Percentiles rank a stretch among this genome's conserved stretches.
These are phyloP conservation scores for Balamuthia mandrillaris DNA, from an alignment of 208 protist genomes.

Conservation along the genomic window DNA sequence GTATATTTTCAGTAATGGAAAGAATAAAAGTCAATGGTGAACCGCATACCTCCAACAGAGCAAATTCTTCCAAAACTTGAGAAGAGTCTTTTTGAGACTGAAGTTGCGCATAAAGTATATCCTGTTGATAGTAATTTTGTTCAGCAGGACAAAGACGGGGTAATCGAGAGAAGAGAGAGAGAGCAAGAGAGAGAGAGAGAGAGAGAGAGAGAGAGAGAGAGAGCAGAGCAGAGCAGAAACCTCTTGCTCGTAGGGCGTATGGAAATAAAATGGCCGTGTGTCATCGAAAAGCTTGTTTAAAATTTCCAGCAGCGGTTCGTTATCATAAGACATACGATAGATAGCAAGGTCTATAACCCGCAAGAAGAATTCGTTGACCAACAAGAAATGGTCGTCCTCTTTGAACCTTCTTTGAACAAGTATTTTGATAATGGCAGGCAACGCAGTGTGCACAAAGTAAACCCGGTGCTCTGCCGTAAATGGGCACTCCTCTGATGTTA, in stretches of 20 bases:
- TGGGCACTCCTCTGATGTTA: no score
- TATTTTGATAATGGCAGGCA: background rate
- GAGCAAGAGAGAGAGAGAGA: background rate
- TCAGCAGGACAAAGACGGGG: background rate
- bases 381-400: background rate
- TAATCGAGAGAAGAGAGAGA: background rate
- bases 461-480: constrained; percentile 14
- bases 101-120: background rate
- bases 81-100: background rate
- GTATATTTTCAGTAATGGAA: background rate
- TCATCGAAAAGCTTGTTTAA: constrained; percentile 5
- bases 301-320: background rate
- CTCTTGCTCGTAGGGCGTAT: constrained; percentile 3
- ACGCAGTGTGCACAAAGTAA: constrained; percentile 7
- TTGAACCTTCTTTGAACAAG: background rate
- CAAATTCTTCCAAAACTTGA: background rate
- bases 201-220: background rate
- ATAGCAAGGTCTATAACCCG: constrained; percentile 4
- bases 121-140: background rate
- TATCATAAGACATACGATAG: background rate
- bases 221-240: background rate
- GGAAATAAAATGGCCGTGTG: background rate
- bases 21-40: no score
- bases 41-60: background rate
- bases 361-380: constrained; percentile 15